These are phyloP conservation scores for Neonectria magnoliae DNA, from an alignment of 2,329 filamentous ascomycete species.

Conservation along the genomic window DNA sequence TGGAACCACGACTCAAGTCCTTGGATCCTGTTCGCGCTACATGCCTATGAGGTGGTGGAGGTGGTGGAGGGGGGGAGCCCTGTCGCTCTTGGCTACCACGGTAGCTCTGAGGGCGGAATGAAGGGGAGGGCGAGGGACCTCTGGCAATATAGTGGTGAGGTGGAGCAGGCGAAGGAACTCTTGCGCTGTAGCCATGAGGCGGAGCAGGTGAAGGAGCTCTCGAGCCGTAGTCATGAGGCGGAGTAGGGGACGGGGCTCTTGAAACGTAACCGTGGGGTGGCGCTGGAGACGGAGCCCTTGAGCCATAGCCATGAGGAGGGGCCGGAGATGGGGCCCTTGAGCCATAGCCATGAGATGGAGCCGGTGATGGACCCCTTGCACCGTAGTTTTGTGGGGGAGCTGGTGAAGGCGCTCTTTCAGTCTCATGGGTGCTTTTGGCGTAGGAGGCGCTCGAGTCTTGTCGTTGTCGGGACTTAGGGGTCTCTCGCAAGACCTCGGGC, in stretches of 20 bases:
- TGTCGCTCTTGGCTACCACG: conserved; percentile 48
- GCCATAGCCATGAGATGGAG: conserved; percentile 41
- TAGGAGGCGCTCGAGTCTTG: conserved; percentile 56
- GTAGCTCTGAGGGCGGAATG: conserved; percentile 31
- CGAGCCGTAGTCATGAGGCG: conserved; percentile 44
- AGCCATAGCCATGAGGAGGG: conserved; percentile 45
- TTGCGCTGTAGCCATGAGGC: conserved; percentile 43
- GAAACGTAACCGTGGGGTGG: conserved; percentile 45
- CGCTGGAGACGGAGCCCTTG: conserved; percentile 43
- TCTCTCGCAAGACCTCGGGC: conserved; percentile 64
- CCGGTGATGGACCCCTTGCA: conserved; percentile 43
- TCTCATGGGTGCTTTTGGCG: conserved; percentile 35
- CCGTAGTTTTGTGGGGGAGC: conserved; percentile 46
- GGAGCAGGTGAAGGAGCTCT: conserved; percentile 40
- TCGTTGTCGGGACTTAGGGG: conserved; percentile 48
- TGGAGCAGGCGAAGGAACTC: conserved; percentile 44
- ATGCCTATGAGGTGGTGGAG: conserved; percentile 86
- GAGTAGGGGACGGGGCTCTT: conserved; percentile 52
- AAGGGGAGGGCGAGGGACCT: conserved; percentile 49
- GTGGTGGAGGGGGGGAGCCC: conserved; percentile 78
- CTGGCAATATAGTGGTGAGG: conserved; percentile 44
- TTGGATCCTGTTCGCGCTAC: conserved; percentile 52
- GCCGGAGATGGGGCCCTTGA: conserved; percentile 51
- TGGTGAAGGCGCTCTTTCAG: conserved; percentile 43
- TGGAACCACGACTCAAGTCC: conserved; percentile 48